Evolutionary conservation across 2,329 filamentous ascomycete genomes (phyloP), one percentile per base, ranked within the genome.

Genomic region (Monilinia polystroma): DNA sequence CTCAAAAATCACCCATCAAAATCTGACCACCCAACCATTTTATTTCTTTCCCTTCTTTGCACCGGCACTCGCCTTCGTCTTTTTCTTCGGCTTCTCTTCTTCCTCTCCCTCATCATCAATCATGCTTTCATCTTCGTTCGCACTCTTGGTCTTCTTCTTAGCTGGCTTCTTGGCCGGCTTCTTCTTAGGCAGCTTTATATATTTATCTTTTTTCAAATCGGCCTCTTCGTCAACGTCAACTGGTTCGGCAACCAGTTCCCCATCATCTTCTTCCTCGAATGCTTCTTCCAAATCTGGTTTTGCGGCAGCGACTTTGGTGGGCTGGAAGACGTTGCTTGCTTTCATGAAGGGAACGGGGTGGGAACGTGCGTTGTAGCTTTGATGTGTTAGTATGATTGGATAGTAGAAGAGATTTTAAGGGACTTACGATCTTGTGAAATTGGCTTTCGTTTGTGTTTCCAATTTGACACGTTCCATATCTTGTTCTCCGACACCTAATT

Each of bases 271-370:
- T 72, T 96, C 94, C 59, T 98, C 93, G 64, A 99, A 90, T 2
- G 93, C 95, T 79, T 99, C 95, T 79, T 99, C 95, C 43, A 99
- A 84, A 79, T 99, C 95, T 0, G 95, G 96, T 69, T 90, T 90
- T 58, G 94, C 92, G 78, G 87, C 87, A 35, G 86, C 81, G 52
- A 83, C 80, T 73, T 88, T 89, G 20, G 91, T 92, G 5, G 92
- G 87, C 4, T 87, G 90, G 12, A 87, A 78, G 20, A 95, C 85
- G 70, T 84, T 91, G 73, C 86, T 92, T 2, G 93, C 92, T 79
- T 97, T 98, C 87, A 98, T 97, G 79, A 97, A 99, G 1, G 95
- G 93, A 63, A 99, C 80, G 0, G 94, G 94, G 72, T 99, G 95
- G 23, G 88, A 89, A 79, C 89, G 90, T 68, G 84, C 79, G 73